These are phyloP conservation scores for Pluteus cervinus DNA, from an alignment of 768 basidiomycete species.

Conservation along the genomic window DNA sequence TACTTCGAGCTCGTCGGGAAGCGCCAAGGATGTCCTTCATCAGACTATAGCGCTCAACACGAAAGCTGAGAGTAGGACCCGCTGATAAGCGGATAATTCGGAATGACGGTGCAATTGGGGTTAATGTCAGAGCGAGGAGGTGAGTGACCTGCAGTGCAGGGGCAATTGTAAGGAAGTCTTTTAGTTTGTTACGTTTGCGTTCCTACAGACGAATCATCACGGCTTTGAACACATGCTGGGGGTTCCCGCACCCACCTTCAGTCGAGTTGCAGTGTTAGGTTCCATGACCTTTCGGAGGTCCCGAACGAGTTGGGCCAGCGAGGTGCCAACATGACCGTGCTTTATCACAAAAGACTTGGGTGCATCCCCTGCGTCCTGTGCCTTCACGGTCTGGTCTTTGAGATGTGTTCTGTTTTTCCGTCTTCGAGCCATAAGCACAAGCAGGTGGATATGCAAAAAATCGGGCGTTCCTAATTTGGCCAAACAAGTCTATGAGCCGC, in stretches of 20 bases:
- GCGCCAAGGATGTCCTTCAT: constrained; percentile 76
- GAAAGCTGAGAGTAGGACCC: constrained; percentile 91
- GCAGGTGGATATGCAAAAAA: constrained; percentile 5
- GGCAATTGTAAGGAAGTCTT: constrained; percentile 91
- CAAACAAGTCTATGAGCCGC: constrained; percentile 37
- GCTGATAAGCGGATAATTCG: constrained; percentile 82
- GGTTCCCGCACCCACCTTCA: constrained; percentile 49
- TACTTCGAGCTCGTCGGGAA: constrained; percentile 61
- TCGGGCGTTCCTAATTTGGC: constrained; percentile 1
- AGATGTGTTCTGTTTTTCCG: constrained; percentile 81
- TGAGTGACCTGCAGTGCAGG: constrained; percentile 90
- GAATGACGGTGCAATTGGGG: constrained; percentile 78
- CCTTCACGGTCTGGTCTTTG: constrained; percentile 46
- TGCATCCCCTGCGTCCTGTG: constrained; percentile 26
- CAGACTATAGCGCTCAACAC: constrained; percentile 88
- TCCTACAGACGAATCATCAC: constrained; percentile 49
- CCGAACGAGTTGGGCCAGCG: constrained; percentile 82
- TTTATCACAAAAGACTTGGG: constrained; percentile 98
- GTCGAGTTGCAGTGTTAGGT: constrained; percentile 90
- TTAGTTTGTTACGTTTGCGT: constrained; percentile 81
- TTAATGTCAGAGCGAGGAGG: constrained; percentile 86
- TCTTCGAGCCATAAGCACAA: constrained; percentile 57
- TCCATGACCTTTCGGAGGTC: constrained; percentile 97
- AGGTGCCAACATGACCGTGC: constrained; percentile 88
- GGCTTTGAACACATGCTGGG: background rate